Conservation (phyloP, 352 stramenopile genomes). For the Phytophthora lateralis region DNA sequence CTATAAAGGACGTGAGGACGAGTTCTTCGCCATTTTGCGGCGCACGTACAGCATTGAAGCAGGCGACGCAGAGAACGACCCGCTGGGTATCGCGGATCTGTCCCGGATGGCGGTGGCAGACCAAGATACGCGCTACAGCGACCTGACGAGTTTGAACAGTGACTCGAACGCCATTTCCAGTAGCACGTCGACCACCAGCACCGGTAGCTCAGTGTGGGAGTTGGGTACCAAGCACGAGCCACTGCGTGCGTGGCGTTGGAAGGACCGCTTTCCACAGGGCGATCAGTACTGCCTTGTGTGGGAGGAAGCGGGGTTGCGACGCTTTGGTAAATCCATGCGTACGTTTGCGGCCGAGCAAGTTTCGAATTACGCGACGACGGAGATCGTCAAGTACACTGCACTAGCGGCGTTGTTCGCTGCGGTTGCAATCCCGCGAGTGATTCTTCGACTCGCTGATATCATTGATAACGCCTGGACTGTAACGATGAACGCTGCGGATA, state of each 20-base stretch:
- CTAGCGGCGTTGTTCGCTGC: constrained; percentile 78
- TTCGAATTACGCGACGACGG: constrained; percentile 63
- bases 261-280: constrained; percentile 79
- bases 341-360: constrained; percentile 77
- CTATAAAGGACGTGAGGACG: constrained; percentile 84
- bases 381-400: constrained; percentile 81
- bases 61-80: constrained; percentile 44
- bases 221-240: constrained; percentile 36
- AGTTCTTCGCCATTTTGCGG: constrained; percentile 79
- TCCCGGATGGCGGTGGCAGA: constrained; percentile 35
- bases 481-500: constrained; percentile 76
- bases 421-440: constrained; percentile 70
- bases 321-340: constrained; percentile 84
- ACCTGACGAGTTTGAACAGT: constrained; percentile 41
- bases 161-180: constrained; percentile 43
- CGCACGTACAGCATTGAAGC: constrained; percentile 62
- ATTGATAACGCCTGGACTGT: constrained; percentile 90
- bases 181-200: constrained; percentile 11
- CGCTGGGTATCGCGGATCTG: constrained; percentile 45
- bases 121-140: constrained; percentile 32
- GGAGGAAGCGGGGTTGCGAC: constrained; percentile 73
- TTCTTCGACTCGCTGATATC: constrained; percentile 72
- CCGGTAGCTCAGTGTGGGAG: constrained; percentile 33
- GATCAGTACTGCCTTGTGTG: constrained; percentile 85
- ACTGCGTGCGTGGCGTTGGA: constrained; percentile 82